Base-by-base conservation (phyloP, 225 moss, liverwort and hornwort species). In the Pseudoscleropodium purum region DNA sequence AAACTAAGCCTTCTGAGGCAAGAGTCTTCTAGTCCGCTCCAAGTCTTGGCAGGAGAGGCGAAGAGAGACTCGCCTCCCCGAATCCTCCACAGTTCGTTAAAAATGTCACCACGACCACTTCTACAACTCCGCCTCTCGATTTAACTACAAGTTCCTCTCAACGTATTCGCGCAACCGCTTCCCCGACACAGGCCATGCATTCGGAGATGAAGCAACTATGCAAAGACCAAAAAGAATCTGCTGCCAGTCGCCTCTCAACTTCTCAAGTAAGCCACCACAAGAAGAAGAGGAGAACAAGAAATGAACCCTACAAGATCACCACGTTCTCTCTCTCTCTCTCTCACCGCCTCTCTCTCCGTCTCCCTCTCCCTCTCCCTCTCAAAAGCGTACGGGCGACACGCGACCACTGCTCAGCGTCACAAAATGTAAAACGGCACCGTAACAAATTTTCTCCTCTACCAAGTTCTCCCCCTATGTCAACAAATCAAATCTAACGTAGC, bases 31-130 rank as follows among this genome's bases (percentile, higher is more conserved):
- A 69, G 62, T 84, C 37, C 47, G 57, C 74, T 64, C n/a, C 69
- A 47, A 75, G 49, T 90, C 75, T 89, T 89, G 84, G 79, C 80
- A 79, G 60, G 86, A 89, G 76, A 90, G 67, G 80, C 49, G 66
- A 60, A 49, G 31, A 43, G 49, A 75, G 54, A 37, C 51, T 87
- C 75, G 56, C 85, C 82, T 74, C 67, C 76, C 84, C 59, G 65
- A 92, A 87, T 87, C 92, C 92, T 85, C 75, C 85, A 68, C 81
- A 85, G 85, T 90, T 85, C 92, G 85, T 90, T 90, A 76, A 75
- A 82, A 90, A 51, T 90, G 66, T 68, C 81, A 85, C 87, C 87
- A 51, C 49, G 76, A 70, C 81, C 54, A 75, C 85, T 52, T 76
- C 69, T 69, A n/a, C 69, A 67, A 54, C 79, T 78, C 87, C 86